These are phyloP conservation scores for Spirogloea muscicola DNA, from an alignment of 139 green algal species.

Conservation along the genomic window DNA sequence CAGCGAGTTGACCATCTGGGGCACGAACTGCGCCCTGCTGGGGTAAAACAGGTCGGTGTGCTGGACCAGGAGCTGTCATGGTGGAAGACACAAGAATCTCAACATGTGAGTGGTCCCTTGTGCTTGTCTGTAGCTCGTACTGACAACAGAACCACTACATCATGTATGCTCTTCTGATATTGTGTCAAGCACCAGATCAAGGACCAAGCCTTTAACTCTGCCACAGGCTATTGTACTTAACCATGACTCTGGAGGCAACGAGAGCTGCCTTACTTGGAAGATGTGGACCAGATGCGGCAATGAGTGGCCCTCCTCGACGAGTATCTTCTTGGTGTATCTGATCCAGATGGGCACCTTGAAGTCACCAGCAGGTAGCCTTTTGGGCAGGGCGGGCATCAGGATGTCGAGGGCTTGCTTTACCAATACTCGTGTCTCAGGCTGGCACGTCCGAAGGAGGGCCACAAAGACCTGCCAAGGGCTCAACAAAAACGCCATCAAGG, in stretches of 20 bases:
- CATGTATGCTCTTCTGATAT: too few relatives aligned
- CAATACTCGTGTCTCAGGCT: conserved; percentile 67
- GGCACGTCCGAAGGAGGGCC: conserved; percentile 69
- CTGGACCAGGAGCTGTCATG: conserved; percentile 82
- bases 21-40: conserved; percentile 73
- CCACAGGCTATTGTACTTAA: too few relatives aligned
- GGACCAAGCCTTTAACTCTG: too few relatives aligned
- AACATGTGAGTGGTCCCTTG: too few relatives aligned
- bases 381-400: conserved; percentile 73
- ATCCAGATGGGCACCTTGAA: conserved; percentile 70
- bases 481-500: neutral
- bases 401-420: conserved; percentile 83
- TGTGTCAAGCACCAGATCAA: too few relatives aligned
- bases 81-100: too few relatives aligned
- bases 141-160: too few relatives aligned
- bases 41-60: conserved; percentile 83
- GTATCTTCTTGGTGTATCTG: conserved; percentile 72
- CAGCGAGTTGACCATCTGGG: conserved; percentile 85
- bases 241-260: too few relatives aligned
- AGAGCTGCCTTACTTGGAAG: too few relatives aligned
- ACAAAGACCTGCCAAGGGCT: conserved; percentile 76
- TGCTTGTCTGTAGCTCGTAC: too few relatives aligned
- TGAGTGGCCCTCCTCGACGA: conserved; percentile 76
- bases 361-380: conserved; percentile 47
- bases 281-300: conserved; percentile 76